Evolutionary conservation across 805 yeast genomes (phyloP), one percentile per base, ranked within the genome.

Genomic region (Candida insectorum): DNA sequence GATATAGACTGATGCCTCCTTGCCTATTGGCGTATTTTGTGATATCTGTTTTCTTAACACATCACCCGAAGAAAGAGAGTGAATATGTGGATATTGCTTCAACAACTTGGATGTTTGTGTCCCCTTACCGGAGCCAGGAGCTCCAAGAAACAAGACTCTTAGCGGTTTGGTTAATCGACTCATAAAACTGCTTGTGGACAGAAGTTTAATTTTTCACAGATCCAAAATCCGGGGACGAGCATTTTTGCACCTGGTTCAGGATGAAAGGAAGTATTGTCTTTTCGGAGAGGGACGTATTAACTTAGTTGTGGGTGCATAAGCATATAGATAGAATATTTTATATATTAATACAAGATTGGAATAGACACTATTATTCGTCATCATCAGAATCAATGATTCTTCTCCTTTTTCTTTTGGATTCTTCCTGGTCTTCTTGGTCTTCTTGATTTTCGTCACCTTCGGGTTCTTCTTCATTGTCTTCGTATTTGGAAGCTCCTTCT

Each of bases 91-190:
- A 37, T 79, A 70, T 25, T 62, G 58, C 32, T 73, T 71, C 38
- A 81, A 54, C 4, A 89, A 63, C 39, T 79, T 69, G 2, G 82
- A 60, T 0, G 96, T 83, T 45, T 83, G 85, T 0, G 97, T 89
- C 2, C 97, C 97, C 54, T 89, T 89, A 1, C 97, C 97, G 1
- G 96, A 73, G 0, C 97, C 97, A 0, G 97, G 97, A 0, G 97
- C 95, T 3, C 97, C 97, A 16, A 91, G 62, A 6, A 89, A 65
- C 17, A 89, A 67, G 24, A 87, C 58, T 47, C 96, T 65, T 12
- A 83, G 53, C 1, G 89, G 80, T 11, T 20, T 20, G 23, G 11
- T n/a, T n/a, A n/a, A n/a, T n/a, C n/a, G n/a, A n/a, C n/a, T n/a
- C n/a, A n/a, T n/a, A n/a, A n/a, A n/a, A n/a, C n/a, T n/a, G n/a